phyloP scores from a whole-genome alignment of 768 basidiomycete genomes.

The Jaapia argillacea region DNA sequence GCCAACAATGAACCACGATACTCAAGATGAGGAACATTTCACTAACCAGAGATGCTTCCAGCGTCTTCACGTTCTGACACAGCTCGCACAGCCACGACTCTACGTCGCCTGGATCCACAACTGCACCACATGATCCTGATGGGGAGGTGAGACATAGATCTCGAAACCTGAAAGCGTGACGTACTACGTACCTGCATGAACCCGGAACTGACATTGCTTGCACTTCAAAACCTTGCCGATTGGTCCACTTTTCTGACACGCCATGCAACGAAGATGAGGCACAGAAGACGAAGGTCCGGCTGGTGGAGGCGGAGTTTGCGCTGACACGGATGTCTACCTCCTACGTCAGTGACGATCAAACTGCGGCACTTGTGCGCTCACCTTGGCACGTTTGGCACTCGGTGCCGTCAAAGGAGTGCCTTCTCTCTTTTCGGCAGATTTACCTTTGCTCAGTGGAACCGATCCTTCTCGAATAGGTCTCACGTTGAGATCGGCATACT shows the following conservation, averaged over 20 bases:
- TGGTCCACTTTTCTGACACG: conserved; percentile 68
- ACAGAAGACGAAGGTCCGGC: conserved; percentile 27
- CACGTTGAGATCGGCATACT: conserved; percentile 84
- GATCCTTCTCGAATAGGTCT: conserved; percentile 63
- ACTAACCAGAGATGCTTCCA: conserved; percentile 75
- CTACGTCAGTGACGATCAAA: not conserved
- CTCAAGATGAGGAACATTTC: not conserved
- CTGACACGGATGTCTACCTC: conserved; percentile 31
- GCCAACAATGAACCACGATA: conserved; percentile 2
- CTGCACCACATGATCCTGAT: conserved; percentile 58
- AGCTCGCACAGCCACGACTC: conserved; percentile 84
- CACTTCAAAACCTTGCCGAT: conserved; percentile 75
- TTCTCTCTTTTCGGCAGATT: conserved; percentile 40
- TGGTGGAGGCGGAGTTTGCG: conserved; percentile 59
- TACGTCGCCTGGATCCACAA: conserved; percentile 48
- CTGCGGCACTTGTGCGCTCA: conserved; percentile 11
- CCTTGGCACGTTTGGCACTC: conserved; percentile 57
- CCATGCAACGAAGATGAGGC: conserved; percentile 63
- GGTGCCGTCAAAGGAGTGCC: conserved; percentile 47
- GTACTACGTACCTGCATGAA: conserved; percentile 62
- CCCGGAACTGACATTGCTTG: conserved; percentile 65
- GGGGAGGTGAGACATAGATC: conserved; percentile 4
- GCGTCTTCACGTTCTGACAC: conserved; percentile 73
- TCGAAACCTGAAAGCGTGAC: not conserved
- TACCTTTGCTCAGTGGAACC: conserved; percentile 28